These are phyloP conservation scores for Parasitella parasitica DNA, from an alignment of 371 early-diverging fungal genomes.

Conservation along the genomic window DNA sequence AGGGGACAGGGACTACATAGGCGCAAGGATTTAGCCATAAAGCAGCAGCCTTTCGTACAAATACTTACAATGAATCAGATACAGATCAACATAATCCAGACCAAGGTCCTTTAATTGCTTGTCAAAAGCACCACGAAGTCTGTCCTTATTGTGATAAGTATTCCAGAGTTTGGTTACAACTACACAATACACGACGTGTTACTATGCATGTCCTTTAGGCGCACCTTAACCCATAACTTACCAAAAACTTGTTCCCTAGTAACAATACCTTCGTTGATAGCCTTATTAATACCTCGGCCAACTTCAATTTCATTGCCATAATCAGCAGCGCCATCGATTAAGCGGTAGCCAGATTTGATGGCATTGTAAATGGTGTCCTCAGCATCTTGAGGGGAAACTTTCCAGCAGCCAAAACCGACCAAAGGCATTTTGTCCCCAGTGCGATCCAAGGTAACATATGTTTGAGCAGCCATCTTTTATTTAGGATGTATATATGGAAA, in stretches of 20 bases:
- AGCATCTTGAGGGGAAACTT: slow-evolving; percentile 30
- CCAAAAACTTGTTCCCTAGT: slow-evolving; percentile 57
- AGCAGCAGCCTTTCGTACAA: neutral
- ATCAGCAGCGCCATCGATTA: slow-evolving; percentile 44
- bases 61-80: slow-evolving; percentile 47
- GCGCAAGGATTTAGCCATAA: neutral
- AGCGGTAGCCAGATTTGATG: slow-evolving; percentile 44
- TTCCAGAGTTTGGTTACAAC: slow-evolving; percentile 80
- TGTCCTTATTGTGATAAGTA: slow-evolving; percentile 50
- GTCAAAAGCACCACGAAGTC: slow-evolving; percentile 50
- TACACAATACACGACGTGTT: slow-evolving; percentile 14
- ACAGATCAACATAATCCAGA: slow-evolving; percentile 71
- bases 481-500: slow-evolving; percentile 59
- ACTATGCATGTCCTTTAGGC: neutral
- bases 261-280: slow-evolving; percentile 56
- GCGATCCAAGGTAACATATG: slow-evolving; percentile 29
- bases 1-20: slow-evolving; percentile 23
- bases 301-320: slow-evolving; percentile 72
- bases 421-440: slow-evolving; percentile 48
- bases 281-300: slow-evolving; percentile 59
- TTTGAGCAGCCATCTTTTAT: slow-evolving; percentile 31
- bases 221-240: slow-evolving; percentile 24
- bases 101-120: slow-evolving; percentile 55
- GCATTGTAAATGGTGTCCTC: slow-evolving; percentile 50
- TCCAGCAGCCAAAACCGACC: slow-evolving; percentile 42